A percentile compares a stretch with the other conserved stretches of the same genome.
Evolutionary conservation across 2,329 filamentous ascomycete species (phyloP).

Genomic region (Colletotrichum nymphaeae): DNA sequence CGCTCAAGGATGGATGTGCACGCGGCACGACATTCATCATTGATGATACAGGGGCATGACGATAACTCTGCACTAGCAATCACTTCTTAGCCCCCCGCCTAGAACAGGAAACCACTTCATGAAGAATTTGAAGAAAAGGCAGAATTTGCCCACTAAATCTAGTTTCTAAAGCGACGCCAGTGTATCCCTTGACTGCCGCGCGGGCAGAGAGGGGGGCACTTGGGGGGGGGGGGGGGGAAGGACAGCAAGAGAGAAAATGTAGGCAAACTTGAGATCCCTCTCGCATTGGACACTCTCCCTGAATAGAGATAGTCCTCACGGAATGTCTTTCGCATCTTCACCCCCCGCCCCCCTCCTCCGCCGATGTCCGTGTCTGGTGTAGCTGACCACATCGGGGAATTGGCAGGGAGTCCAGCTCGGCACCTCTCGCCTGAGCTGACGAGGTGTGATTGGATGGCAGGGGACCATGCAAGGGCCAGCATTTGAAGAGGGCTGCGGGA

Average conservation of each 20-base stretch:
- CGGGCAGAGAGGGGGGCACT: neutral
- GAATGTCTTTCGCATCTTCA: conserved; percentile 19
- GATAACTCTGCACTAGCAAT: neutral
- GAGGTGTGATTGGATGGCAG: conserved; percentile 8
- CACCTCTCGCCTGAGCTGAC: neutral
- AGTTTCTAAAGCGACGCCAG: neutral
- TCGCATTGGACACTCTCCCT: neutral
- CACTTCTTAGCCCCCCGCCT: neutral
- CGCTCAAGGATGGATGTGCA: neutral
- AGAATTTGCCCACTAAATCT: neutral
- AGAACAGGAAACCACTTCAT: conserved; percentile 5
- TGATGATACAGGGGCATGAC: neutral
- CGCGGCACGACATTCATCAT: neutral
- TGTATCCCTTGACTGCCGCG: neutral
- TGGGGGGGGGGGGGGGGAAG: neutral
- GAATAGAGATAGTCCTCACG: conserved; percentile 9
- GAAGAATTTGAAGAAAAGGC: neutral
- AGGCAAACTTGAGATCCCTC: neutral
- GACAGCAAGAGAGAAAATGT: neutral
- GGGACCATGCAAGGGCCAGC: conserved; percentile 15
- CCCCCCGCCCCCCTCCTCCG: neutral
- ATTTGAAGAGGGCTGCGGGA: neutral
- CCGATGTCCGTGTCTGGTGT: conserved; percentile 4
- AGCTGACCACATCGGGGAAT: conserved; percentile 17
- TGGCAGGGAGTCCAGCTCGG: conserved; percentile 19